Percentiles rank a stretch among this genome's conserved stretches.
These are phyloP conservation scores for Anthostomella pinea DNA, from an alignment of 2,329 filamentous ascomycete species.

Conservation along the genomic window DNA sequence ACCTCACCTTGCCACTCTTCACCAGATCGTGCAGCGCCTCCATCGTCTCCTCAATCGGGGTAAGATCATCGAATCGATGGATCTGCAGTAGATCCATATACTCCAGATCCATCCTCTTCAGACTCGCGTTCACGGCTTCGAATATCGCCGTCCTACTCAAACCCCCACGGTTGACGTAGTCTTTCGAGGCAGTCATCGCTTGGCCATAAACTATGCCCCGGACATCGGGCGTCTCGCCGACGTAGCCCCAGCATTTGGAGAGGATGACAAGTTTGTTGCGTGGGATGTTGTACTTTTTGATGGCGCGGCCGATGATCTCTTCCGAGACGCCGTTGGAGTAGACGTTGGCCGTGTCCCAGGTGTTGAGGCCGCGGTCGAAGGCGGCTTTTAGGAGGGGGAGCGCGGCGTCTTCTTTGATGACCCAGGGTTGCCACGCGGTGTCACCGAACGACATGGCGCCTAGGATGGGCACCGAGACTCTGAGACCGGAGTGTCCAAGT, in stretches of 20 bases:
- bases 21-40: slow-evolving; percentile 59
- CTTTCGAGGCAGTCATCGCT: slow-evolving; percentile 5
- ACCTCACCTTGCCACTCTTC: slow-evolving; percentile 54
- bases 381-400: slow-evolving; percentile 5
- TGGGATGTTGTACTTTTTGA: slow-evolving; percentile 11
- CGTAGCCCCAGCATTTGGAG: slow-evolving; percentile 7
- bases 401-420: slow-evolving; percentile 55
- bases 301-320: too few relatives aligned
- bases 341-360: slow-evolving; percentile 10
- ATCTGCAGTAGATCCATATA: slow-evolving; percentile 50
- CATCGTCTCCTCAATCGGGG: slow-evolving; percentile 60
- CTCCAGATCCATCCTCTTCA: slow-evolving; percentile 43
- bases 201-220: too few relatives aligned
- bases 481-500: slow-evolving; percentile 60
- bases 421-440: slow-evolving; percentile 50
- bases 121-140: slow-evolving; percentile 35
- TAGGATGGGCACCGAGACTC: slow-evolving; percentile 61
- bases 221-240: slow-evolving; percentile 1
- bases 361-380: slow-evolving; percentile 7
- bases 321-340: slow-evolving; percentile 11
- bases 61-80: slow-evolving; percentile 55
- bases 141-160: slow-evolving; percentile 34
- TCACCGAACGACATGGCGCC: slow-evolving; percentile 63
- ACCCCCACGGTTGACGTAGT: slow-evolving; percentile 17
- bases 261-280: slow-evolving; percentile 9